These are phyloP conservation scores for Aspergillus avenaceus DNA, from an alignment of 495 filamentous ascomycete species.

Conservation along the genomic window DNA sequence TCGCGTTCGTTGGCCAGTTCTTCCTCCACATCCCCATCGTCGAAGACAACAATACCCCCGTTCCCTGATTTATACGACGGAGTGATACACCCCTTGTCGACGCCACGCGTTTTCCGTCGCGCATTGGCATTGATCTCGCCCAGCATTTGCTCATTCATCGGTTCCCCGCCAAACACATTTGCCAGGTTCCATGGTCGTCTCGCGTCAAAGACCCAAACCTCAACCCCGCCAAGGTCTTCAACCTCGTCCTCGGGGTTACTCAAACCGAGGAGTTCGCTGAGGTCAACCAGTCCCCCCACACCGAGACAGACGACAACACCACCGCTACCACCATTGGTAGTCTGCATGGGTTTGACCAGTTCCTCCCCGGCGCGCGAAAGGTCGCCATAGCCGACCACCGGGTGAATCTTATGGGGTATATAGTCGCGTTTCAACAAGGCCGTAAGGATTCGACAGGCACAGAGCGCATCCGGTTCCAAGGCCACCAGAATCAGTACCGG, in stretches of 20 bases:
- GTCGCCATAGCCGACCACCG: conserved; percentile 88
- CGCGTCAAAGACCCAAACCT: conserved; percentile 93
- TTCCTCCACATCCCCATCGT: conserved; percentile 94
- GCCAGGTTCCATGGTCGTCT: conserved; percentile 90
- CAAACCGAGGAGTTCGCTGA: conserved; percentile 69
- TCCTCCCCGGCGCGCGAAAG: conserved; percentile 72
- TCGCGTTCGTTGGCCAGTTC: conserved; percentile 70
- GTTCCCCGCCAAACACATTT: conserved; percentile 81
- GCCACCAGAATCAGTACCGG: conserved; percentile 90
- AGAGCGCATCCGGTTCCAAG: conserved; percentile 92
- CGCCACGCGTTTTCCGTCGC: conserved; percentile 44
- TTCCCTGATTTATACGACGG: conserved; percentile 67
- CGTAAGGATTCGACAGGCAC: conserved; percentile 91
- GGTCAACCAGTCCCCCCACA: conserved; percentile 83
- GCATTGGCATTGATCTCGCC: conserved; percentile 47
- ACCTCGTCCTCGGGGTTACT: conserved; percentile 46
- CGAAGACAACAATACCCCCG: conserved; percentile 86
- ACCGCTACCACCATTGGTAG: conserved; percentile 70
- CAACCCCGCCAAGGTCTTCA: conserved; percentile 67
- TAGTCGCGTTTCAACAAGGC: conserved; percentile 91
- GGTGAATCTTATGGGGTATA: conserved; percentile 96
- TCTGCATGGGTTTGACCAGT: conserved; percentile 77
- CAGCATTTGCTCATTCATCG: conserved; percentile 40
- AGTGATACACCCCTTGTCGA: conserved; percentile 64
- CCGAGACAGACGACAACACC: conserved; percentile 90